Base-by-base conservation (phyloP, 345 rosid genomes). In the Populus davidiana region DNA sequence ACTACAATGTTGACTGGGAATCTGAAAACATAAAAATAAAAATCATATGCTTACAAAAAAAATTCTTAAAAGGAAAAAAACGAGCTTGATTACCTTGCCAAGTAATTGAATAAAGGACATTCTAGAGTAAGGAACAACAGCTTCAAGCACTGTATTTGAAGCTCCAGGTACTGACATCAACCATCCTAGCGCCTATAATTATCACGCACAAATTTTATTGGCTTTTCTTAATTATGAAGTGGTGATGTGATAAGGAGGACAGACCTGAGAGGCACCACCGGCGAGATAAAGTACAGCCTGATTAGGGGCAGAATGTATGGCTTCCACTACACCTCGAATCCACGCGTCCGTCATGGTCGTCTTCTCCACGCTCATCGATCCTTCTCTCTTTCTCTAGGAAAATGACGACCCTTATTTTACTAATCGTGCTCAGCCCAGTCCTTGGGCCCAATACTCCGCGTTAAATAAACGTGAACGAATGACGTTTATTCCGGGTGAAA, bases 211-310 rank as follows among this genome's bases (percentile, higher is more conserved):
- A 65, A 27, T 72, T 23, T 72, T 8, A 16, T 29, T 14, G n/a
- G 11, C 1, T 50, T 12, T 41, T 27, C 49, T 13, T 62, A 18
- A 25, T 5, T 68, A 14, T 6, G 50, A 5, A 43, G 8, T 5
- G 6, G 12, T 71, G 44, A 61, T 59, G 23, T 36, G 47, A 35
- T 43, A 16, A 62, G 17, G 64, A 13, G 82, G 59, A 52, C 72
- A 70, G 50, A 91, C 98, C 93, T 90, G 86, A 82, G 98, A 90
- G 25, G 96, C 94, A 67, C 98, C 99, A 77, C 98, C 98, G 85
- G 93, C 64, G 80, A 96, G 84, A 81, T 91, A 90, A 38, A 93
- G 80, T 76, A 93, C 96, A 74, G 90, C 91, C 79, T 90, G 96
- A 25, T 90, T 79, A 36, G 95, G 88, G 7, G 87, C 81, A 39